Evolutionary conservation across 1,139 yeast species (phyloP), one percentile per base, ranked within the genome.

Genomic region (Suhomyces panamericanus): DNA sequence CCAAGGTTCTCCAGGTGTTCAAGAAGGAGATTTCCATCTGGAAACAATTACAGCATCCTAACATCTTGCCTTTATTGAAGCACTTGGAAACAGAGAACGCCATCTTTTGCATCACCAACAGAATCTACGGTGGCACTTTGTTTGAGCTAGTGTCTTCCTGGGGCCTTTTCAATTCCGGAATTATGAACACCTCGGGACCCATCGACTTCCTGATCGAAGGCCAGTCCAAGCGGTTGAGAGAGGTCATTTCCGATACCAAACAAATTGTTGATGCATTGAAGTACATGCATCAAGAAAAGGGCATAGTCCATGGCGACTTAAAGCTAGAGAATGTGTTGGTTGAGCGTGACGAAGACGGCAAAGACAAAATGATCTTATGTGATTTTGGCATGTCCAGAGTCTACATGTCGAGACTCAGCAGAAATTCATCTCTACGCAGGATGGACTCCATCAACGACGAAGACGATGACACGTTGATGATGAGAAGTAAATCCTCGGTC

Each of bases 221-320:
- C 6, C 75, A 69, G 44, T 44, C 59, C 12, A 36, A 48, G 6
- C 50, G 73, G 29, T 53, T 68, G 38, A 33, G 41, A 7, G 54
- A 55, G 30, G 59, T 65, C 2, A 49, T 54, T 14, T 49, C 53
- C n/a, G 77, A 76, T 50, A 59, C 78, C 1, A 56, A 62, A 30
- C 90, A 87, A 54, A 72, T 88, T 3, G 75, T 80, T 3, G 65
- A 72, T 14, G 96, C 89, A 0, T 62, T 91, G 33, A 55, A 66
- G 35, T 88, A 87, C 60, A 75, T 91, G 80, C 97, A 91, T 62
- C 63, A 64, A 29, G 76, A 76, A 11, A 70, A 74, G 48, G 85
- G 84, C 5, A 75, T 88, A 29, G 91, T 86, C 8, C 98, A 91
- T 60, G 95, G 97, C 2, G 98, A 91, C 64, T 69, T 91, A 35